A percentile compares a stretch with the other conserved stretches of the same genome.
These are phyloP conservation scores for Debaryomycetaceae sp. DNA, from an alignment of 1,139 yeast species.

Conservation along the genomic window DNA sequence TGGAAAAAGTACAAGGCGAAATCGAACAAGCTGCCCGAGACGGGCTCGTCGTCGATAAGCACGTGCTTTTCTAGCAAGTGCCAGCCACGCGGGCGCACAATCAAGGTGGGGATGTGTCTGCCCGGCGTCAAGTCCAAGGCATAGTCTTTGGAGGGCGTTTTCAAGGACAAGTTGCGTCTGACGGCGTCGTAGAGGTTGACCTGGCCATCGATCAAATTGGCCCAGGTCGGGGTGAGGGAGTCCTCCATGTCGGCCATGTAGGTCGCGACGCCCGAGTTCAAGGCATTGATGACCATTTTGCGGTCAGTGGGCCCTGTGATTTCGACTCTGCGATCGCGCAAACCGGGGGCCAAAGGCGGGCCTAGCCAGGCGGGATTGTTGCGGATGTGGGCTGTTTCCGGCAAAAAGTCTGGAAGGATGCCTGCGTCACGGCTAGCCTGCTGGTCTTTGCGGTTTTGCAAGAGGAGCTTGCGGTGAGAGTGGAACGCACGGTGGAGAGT, in stretches of 20 bases:
- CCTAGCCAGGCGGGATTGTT: constrained; percentile 74
- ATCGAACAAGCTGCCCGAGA: constrained; percentile 66
- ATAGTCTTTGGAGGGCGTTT: constrained; percentile 51
- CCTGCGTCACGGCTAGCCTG: constrained; percentile 61
- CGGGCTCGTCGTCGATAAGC: constrained; percentile 63
- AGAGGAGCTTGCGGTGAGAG: constrained; percentile 46
- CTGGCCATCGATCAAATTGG: constrained; percentile 78
- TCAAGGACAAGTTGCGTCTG: constrained; percentile 51
- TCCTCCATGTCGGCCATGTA: constrained; percentile 96
- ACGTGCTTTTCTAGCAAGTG: constrained; percentile 69
- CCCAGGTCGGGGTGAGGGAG: constrained; percentile 94
- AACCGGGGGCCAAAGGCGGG: constrained; percentile 65
- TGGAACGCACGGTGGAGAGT: constrained; percentile 66
- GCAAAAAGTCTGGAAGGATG: constrained; percentile 59
- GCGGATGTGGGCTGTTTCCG: constrained; percentile 61
- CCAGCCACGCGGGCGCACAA: constrained; percentile 85
- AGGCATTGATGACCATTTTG: constrained; percentile 89
- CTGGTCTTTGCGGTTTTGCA: constrained; percentile 47
- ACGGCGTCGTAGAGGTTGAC: constrained; percentile 85
- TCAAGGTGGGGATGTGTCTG: constrained; percentile 60
- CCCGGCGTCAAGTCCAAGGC: constrained; percentile 42
- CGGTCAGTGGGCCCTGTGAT: constrained; percentile 87
- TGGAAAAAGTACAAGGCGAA: constrained; percentile 57
- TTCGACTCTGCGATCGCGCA: constrained; percentile 70
- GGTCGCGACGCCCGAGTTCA: constrained; percentile 80